These are phyloP conservation scores for Penicillium sp. DNA, from an alignment of 2,329 filamentous ascomycete genomes.

Conservation along the genomic window DNA sequence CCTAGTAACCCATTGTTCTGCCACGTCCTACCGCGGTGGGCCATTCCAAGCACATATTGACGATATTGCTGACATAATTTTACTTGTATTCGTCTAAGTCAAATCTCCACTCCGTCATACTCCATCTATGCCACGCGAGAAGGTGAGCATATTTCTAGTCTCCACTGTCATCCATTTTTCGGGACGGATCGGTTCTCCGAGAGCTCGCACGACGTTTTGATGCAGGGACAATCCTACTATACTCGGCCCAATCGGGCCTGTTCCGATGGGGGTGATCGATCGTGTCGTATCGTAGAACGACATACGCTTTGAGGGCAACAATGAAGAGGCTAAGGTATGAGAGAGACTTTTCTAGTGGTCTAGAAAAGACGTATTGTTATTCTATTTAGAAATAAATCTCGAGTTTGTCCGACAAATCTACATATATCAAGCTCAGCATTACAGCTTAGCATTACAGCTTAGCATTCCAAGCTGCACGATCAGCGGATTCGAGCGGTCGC, in stretches of 20 bases:
- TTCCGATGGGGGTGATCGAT: not conserved
- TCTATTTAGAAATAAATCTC: not conserved
- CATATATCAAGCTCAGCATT: not conserved
- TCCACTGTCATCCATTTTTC: not conserved
- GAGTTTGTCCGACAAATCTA: not conserved
- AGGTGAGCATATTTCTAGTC: not conserved
- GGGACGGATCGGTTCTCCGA: not conserved
- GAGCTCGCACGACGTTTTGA: not conserved
- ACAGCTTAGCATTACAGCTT: conserved; percentile 40
- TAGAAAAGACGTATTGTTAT: too few species aligned
- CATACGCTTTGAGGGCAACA: not conserved
- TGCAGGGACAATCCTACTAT: not conserved
- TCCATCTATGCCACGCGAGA: not conserved
- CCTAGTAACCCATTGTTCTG: too few species aligned
- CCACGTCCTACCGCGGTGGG: too few species aligned
- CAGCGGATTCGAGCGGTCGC: conserved; percentile 48
- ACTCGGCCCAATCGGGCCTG: not conserved
- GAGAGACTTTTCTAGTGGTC: too few species aligned
- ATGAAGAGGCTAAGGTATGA: not conserved
- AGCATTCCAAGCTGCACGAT: conserved; percentile 53
- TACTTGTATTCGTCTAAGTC: not conserved
- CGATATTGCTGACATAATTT: too few species aligned
- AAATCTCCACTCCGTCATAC: not conserved
- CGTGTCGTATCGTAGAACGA: not conserved
- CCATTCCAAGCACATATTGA: too few species aligned